phyloP scores from a whole-genome alignment of 768 basidiomycete genomes.

The Porphyrellus cyaneotinctus region DNA sequence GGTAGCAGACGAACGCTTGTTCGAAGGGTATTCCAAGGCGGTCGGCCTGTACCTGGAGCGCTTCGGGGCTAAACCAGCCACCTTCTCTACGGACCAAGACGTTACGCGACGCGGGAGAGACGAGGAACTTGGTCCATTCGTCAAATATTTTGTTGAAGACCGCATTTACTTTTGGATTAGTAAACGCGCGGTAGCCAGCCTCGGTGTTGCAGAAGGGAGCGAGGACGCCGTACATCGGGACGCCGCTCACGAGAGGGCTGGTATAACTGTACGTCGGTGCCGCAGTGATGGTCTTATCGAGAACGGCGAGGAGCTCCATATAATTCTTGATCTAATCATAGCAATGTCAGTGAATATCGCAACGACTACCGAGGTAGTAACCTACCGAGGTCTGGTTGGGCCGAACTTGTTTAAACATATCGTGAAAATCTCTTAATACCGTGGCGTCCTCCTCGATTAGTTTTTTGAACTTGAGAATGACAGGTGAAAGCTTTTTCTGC shows the following conservation, averaged over 20 bases:
- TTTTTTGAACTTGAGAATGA: constrained; percentile 21
- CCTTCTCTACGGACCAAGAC: constrained; percentile 36
- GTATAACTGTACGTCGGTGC: constrained; percentile 9
- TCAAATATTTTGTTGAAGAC: constrained; percentile 47
- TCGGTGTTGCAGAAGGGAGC: constrained; percentile 20
- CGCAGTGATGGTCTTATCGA: constrained; percentile 8
- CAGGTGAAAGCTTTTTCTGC: constrained; percentile 6
- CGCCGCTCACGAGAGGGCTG: constrained; percentile 19
- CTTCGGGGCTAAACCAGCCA: constrained; percentile 49
- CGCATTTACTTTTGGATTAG: constrained; percentile 40
- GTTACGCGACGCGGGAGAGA: constrained; percentile 37
- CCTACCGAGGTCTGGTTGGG: background rate
- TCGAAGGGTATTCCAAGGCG: constrained; percentile 31
- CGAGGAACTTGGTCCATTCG: constrained; percentile 46
- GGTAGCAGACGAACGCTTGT: constrained; percentile 40
- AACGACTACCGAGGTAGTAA: background rate
- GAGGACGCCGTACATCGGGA: constrained; percentile 19
- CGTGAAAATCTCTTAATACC: background rate
- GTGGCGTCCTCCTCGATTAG: background rate
- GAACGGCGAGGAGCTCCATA: constrained; percentile 4
- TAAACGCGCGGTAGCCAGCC: constrained; percentile 22
- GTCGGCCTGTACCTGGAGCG: constrained; percentile 12
- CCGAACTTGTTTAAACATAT: background rate
- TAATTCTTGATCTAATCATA: background rate
- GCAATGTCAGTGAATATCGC: background rate